Evolutionary conservation across 1,139 yeast genomes (phyloP).

Genomic region (Diutina sp.): DNA sequence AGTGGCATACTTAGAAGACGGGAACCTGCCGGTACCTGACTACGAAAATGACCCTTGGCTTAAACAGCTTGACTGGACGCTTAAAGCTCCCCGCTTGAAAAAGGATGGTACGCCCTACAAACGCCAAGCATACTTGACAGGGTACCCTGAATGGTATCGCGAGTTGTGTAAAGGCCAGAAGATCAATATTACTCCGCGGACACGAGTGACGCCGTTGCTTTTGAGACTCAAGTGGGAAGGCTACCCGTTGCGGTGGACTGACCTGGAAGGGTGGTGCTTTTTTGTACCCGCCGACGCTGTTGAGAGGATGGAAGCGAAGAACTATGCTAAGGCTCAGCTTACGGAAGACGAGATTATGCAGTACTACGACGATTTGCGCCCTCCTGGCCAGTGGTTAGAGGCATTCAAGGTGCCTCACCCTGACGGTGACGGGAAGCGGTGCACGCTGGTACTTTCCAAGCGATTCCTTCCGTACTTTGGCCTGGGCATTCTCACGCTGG

Average conservation of each 20-base stretch:
- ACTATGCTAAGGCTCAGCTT: slow-evolving; percentile 34
- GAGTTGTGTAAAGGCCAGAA: slow-evolving; percentile 37
- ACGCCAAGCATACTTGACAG: slow-evolving; percentile 68
- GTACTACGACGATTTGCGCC: slow-evolving; percentile 13
- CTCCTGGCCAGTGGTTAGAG: slow-evolving; percentile 14
- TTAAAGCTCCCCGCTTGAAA: slow-evolving; percentile 44
- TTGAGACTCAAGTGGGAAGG: slow-evolving; percentile 80
- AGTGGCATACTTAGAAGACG: slow-evolving; percentile 20
- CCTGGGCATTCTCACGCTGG: slow-evolving; percentile 58
- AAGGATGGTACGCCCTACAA: slow-evolving; percentile 71
- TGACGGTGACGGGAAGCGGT: slow-evolving; percentile 64
- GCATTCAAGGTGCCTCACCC: slow-evolving; percentile 82
- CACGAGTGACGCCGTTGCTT: slow-evolving; percentile 67
- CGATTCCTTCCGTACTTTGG: slow-evolving; percentile 63
- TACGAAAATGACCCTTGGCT: slow-evolving; percentile 72
- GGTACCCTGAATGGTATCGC: slow-evolving; percentile 91
- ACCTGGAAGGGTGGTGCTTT: slow-evolving; percentile 82
- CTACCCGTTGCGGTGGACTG: slow-evolving; percentile 70
- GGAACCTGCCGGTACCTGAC: slow-evolving; percentile 13
- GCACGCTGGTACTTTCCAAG: slow-evolving; percentile 74
- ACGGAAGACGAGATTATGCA: slow-evolving; percentile 13
- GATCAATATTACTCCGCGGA: slow-evolving; percentile 54
- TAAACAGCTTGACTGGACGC: slow-evolving; percentile 77
- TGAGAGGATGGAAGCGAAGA: slow-evolving; percentile 31
- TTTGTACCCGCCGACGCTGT: slow-evolving; percentile 34